These are phyloP conservation scores for Sphagnum tenellum DNA, from an alignment of 225 moss, liverwort and hornwort species.

Conservation along the genomic window DNA sequence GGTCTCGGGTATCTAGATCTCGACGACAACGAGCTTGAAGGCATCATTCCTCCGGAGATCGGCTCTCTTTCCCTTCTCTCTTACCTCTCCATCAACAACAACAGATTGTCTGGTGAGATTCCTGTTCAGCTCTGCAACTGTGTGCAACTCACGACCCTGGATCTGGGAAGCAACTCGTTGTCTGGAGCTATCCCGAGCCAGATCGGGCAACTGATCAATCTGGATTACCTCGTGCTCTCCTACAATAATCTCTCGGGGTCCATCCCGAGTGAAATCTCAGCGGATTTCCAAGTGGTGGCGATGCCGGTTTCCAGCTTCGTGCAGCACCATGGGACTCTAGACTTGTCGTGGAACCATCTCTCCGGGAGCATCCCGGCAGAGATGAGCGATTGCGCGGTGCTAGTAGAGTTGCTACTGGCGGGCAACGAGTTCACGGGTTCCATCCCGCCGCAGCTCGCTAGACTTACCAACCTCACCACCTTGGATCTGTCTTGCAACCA, in stretches of 20 bases:
- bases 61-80: conserved; percentile 30
- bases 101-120: conserved; percentile 46
- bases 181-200: conserved; percentile 49
- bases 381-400: conserved; percentile 27
- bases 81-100: conserved; percentile 56
- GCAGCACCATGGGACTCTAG: conserved; percentile 70
- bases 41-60: conserved; percentile 25
- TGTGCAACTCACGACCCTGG: conserved; percentile 49
- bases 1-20: conserved; percentile 21
- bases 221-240: conserved; percentile 59
- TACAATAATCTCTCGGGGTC: conserved; percentile 52
- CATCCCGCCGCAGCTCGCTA: conserved; percentile 28
- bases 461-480: conserved; percentile 25
- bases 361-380: conserved; percentile 28
- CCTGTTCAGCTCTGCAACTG: conserved; percentile 59
- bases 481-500: conserved; percentile 28
- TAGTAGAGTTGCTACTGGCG: conserved; percentile 40
- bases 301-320: conserved; percentile 59
- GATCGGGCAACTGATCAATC: conserved; percentile 60
- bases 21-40: conserved; percentile 33
- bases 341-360: conserved; percentile 62
- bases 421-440: conserved; percentile 32
- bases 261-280: conserved; percentile 50
- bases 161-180: conserved; percentile 56
- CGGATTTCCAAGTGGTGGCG: conserved; percentile 54